A percentile compares a stretch with the other conserved stretches of the same genome.
Evolutionary conservation across 2,329 filamentous ascomycete species (phyloP).

Genomic region (Coniochaeta sp.): DNA sequence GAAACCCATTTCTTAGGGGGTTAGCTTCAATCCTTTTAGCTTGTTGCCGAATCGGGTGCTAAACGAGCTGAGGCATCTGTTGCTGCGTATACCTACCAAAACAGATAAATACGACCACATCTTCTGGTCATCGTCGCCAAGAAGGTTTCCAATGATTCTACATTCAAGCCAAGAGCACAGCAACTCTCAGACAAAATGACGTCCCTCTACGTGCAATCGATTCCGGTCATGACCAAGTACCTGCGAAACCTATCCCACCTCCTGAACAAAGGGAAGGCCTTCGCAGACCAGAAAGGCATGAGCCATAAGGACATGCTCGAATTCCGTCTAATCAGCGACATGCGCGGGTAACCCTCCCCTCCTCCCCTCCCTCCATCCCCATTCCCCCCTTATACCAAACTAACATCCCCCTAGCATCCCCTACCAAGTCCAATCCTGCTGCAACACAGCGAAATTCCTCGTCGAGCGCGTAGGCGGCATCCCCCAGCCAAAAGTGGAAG

Average conservation of each 20-base stretch:
- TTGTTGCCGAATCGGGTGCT: too few species aligned
- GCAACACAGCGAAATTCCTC: constrained; percentile 14
- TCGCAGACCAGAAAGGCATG: constrained; percentile 6
- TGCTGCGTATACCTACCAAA: too few species aligned
- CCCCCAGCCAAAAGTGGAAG: constrained; percentile 8
- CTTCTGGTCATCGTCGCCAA: too few species aligned
- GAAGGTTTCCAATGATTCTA: too few species aligned
- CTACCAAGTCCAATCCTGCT: constrained; percentile 15
- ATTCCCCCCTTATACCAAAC: too few species aligned
- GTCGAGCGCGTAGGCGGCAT: constrained; percentile 9
- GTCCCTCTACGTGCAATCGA: constrained; percentile 6
- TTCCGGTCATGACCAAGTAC: constrained; percentile 7
- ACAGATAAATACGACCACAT: not conserved
- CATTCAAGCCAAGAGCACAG: too few species aligned
- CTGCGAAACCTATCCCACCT: constrained; percentile 4
- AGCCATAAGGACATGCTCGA: constrained; percentile 13
- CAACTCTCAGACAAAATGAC: not conserved
- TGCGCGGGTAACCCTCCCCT: constrained; percentile 15
- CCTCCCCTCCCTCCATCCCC: too few species aligned
- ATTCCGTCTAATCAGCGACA: constrained; percentile 13
- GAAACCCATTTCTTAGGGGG: too few species aligned
- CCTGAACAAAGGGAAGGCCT: constrained; percentile 3
- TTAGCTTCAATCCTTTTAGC: too few species aligned
- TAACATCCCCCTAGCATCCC: not conserved
- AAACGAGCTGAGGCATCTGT: too few species aligned